phyloP scores from a whole-genome alignment of 1,139 yeast species.

The Blastobotrys persicus region DNA sequence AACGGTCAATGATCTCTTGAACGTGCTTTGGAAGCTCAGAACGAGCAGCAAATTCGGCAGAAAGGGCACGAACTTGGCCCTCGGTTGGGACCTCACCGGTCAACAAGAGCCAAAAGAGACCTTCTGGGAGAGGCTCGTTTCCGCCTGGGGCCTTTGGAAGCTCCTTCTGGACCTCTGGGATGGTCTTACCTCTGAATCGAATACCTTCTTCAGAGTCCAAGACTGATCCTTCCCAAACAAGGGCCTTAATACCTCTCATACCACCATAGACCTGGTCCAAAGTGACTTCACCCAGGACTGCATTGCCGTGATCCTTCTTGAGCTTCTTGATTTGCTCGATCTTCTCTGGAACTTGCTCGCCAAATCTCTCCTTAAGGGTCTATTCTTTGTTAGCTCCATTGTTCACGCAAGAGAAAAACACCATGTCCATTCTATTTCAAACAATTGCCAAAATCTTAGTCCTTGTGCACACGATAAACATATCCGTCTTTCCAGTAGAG shows the following conservation, averaged over 20 bases:
- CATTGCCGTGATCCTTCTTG: conserved; percentile 84
- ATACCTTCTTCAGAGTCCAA: conserved; percentile 98
- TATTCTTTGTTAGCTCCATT: conserved; percentile 28
- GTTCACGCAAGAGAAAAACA: not conserved
- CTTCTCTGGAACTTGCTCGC: conserved; percentile 87
- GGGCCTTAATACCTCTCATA: conserved; percentile 97
- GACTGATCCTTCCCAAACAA: conserved; percentile 99
- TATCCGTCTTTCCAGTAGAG: too few species aligned
- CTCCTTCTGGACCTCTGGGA: conserved; percentile 89
- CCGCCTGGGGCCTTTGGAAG: conserved; percentile 94
- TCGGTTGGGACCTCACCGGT: conserved; percentile 63
- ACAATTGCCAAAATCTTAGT: too few species aligned
- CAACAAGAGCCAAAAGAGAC: conserved; percentile 59
- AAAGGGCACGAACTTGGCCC: conserved; percentile 51
- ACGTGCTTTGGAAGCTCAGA: conserved; percentile 57
- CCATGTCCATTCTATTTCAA: too few species aligned
- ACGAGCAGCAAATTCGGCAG: conserved; percentile 58
- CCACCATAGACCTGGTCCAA: conserved; percentile 99
- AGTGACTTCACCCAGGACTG: conserved; percentile 87
- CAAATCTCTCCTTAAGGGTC: conserved; percentile 90
- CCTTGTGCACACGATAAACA: too few species aligned
- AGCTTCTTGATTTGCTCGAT: conserved; percentile 88
- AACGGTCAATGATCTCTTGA: conserved; percentile 49
- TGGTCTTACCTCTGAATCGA: conserved; percentile 96
- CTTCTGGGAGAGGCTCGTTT: conserved; percentile 58